Percentiles rank a stretch among this genome's conserved stretches.
Conservation (phyloP, 179 eudicot species). For the Gypsophila paniculata region DNA sequence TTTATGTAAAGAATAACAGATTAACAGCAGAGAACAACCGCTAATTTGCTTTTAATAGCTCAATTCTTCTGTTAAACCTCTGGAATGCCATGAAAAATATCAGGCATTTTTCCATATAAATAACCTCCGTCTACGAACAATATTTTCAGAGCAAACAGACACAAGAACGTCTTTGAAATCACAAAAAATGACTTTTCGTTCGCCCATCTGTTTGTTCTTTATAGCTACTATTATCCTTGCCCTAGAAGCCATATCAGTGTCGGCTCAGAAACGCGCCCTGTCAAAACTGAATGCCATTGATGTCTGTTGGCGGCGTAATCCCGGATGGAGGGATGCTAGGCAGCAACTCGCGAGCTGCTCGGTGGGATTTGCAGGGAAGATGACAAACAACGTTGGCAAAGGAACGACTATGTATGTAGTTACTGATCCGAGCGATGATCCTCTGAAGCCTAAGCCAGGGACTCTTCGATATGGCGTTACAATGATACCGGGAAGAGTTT, state of each 20-base stretch:
- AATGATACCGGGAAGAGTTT: constrained; percentile 44
- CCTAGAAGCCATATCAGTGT: not conserved
- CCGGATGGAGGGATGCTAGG: constrained; percentile 41
- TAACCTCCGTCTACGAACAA: not conserved
- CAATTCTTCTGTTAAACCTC: constrained; percentile 10
- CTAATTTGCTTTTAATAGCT: constrained; percentile 23
- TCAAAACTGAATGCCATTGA: constrained; percentile 42
- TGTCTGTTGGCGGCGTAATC: constrained; percentile 54
- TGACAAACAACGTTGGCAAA: constrained; percentile 53
- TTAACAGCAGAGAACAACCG: constrained; percentile 7
- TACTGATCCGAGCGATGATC: constrained; percentile 53
- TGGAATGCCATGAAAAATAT: constrained; percentile 14
- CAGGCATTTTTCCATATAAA: constrained; percentile 10
- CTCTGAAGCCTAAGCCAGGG: constrained; percentile 51
- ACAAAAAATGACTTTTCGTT: constrained; percentile 21
- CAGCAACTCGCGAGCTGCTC: constrained; percentile 56
- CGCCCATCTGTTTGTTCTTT: constrained; percentile 5
- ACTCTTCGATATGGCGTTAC: constrained; percentile 66
- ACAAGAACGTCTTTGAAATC: constrained; percentile 5
- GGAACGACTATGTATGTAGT: constrained; percentile 44
- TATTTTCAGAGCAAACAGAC: constrained; percentile 12
- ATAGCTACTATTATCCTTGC: constrained; percentile 21
- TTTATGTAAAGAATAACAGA: not conserved
- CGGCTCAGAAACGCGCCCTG: constrained; percentile 21
- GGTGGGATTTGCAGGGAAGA: constrained; percentile 58